phyloP scores from a whole-genome alignment of 371 early-diverging fungal genomes.

The Mucor lusitanicus region DNA sequence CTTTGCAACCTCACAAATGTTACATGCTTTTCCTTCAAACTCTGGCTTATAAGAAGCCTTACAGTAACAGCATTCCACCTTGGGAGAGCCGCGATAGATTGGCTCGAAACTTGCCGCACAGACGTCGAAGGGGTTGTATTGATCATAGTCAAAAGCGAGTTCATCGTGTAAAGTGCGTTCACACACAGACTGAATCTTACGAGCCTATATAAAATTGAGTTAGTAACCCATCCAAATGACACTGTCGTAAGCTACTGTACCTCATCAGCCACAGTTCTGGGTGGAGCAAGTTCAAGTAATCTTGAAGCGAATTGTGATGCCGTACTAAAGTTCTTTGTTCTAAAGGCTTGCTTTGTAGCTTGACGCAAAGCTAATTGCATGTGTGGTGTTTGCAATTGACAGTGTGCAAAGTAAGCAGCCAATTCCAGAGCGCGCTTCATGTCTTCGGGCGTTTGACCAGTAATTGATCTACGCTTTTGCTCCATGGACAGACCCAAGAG shows the following conservation, averaged over 20 bases:
- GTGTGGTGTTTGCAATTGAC: slow-evolving; percentile 87
- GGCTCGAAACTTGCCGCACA: slow-evolving; percentile 83
- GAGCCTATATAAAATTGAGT: slow-evolving; percentile 55
- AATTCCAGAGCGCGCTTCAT: slow-evolving; percentile 82
- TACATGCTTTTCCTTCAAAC: slow-evolving; percentile 75
- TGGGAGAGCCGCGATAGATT: slow-evolving; percentile 84
- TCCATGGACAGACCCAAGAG: slow-evolving; percentile 86
- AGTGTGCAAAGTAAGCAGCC: slow-evolving; percentile 93
- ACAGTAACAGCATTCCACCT: slow-evolving; percentile 85
- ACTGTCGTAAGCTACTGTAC: slow-evolving; percentile 29
- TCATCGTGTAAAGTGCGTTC: slow-evolving; percentile 72
- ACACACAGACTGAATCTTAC: slow-evolving; percentile 67
- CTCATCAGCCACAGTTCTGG: slow-evolving; percentile 73
- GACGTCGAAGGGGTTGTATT: slow-evolving; percentile 88
- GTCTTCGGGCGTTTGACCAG: slow-evolving; percentile 48
- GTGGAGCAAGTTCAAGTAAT: slow-evolving; percentile 85
- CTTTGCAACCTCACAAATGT: slow-evolving; percentile 80
- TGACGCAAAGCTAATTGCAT: slow-evolving; percentile 79
- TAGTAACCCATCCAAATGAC: neutral
- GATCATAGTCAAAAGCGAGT: slow-evolving; percentile 87
- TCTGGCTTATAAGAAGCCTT: slow-evolving; percentile 86
- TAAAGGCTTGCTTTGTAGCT: slow-evolving; percentile 83
- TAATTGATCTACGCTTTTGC: slow-evolving; percentile 66
- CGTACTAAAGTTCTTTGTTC: slow-evolving; percentile 78
- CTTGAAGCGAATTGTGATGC: slow-evolving; percentile 86